Conservation (phyloP, 495 filamentous ascomycete genomes). For the Podospora conica region DNA sequence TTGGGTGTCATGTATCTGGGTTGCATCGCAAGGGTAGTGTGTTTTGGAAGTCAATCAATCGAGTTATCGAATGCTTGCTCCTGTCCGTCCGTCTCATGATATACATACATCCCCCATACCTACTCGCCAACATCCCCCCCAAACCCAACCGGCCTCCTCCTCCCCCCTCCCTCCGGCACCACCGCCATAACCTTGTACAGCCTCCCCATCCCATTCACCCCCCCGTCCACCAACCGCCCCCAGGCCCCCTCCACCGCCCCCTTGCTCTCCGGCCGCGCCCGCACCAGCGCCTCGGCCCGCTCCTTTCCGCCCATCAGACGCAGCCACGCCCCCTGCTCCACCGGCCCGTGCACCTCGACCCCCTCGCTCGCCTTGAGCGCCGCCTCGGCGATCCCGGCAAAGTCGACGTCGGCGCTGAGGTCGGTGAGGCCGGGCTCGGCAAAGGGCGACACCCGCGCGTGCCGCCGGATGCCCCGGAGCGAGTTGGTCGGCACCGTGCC, state of each 20-base stretch:
- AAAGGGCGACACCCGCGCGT: conserved; percentile 71
- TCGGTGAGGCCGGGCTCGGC: conserved; percentile 72
- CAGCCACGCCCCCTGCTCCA: conserved; percentile 79
- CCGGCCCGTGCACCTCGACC: conserved; percentile 88
- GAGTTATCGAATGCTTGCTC: background rate
- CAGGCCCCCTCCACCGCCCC: conserved; percentile 64
- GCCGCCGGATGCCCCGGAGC: conserved; percentile 74
- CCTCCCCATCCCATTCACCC: conserved; percentile 80
- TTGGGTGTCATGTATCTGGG: conserved; percentile 3
- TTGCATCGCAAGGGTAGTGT: background rate
- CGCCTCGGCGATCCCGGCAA: conserved; percentile 73
- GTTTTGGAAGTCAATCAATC: background rate
- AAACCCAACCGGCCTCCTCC: conserved; percentile 80
- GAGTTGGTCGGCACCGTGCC: conserved; percentile 75
- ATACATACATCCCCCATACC: background rate
- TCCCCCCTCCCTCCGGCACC: conserved; percentile 70
- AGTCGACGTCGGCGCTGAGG: conserved; percentile 88
- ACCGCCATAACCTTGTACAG: conserved; percentile 92
- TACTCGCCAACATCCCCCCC: conserved; percentile 58
- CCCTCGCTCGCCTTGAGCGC: conserved; percentile 65
- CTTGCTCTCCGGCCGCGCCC: conserved; percentile 33
- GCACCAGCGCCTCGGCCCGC: conserved; percentile 62
- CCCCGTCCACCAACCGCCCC: conserved; percentile 70
- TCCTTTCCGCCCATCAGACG: conserved; percentile 71
- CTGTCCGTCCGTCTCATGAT: background rate